Evolutionary conservation across 2,329 filamentous ascomycete genomes (phyloP).

Genomic region (Aspergillus felis): DNA sequence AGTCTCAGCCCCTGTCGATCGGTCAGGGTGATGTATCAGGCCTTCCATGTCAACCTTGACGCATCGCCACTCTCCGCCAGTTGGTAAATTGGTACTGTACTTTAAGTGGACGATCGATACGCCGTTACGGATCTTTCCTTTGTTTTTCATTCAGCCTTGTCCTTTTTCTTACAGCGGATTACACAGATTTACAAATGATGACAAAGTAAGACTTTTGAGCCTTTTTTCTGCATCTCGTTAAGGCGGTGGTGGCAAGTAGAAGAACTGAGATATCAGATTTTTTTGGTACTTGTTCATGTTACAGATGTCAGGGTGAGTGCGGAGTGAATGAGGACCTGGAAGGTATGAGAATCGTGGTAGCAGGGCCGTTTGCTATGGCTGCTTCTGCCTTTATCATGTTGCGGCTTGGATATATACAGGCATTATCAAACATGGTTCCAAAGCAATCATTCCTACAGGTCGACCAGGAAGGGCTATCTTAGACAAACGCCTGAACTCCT

Average conservation of each 20-base stretch:
- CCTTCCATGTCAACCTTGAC: background rate
- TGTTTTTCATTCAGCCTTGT: background rate
- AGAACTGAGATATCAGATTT: background rate
- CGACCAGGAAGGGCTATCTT: slow-evolving; percentile 16
- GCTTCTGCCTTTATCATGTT: background rate
- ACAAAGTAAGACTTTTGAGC: background rate
- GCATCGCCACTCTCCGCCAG: background rate
- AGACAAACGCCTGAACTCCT: slow-evolving; percentile 76
- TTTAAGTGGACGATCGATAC: background rate
- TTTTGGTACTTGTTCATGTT: background rate
- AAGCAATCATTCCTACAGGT: background rate
- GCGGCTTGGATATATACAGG: background rate
- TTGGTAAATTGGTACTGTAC: background rate
- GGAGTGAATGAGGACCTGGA: no score
- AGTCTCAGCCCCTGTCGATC: background rate
- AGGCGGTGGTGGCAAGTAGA: background rate
- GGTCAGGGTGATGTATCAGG: background rate
- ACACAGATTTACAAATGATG: background rate
- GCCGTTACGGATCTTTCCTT: background rate
- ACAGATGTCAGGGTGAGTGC: no score
- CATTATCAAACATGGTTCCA: background rate
- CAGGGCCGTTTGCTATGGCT: background rate
- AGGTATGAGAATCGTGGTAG: background rate
- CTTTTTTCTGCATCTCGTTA: background rate
- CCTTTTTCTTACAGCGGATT: background rate